Conservation (phyloP, 2,329 filamentous ascomycete genomes). For the Fusarium falciforme region DNA sequence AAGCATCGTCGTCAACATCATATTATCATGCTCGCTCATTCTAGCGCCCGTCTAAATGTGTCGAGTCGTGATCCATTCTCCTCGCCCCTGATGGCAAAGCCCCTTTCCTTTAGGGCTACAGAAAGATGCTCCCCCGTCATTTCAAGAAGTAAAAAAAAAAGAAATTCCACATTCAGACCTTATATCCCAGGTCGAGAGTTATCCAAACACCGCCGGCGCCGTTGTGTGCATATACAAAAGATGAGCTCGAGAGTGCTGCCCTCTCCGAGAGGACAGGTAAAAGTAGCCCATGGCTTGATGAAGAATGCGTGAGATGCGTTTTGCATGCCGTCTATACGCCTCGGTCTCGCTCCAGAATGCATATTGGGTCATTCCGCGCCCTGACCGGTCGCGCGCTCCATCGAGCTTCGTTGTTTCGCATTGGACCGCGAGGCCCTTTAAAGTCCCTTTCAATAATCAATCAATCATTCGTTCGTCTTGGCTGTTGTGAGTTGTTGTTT, state of each 20-base stretch:
- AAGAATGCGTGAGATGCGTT: constrained; percentile 13
- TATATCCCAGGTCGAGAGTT: constrained; percentile 24
- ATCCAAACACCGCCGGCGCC: constrained; percentile 37
- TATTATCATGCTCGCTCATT: not conserved
- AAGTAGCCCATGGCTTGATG: not conserved
- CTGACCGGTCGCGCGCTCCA: constrained; percentile 9
- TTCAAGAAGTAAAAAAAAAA: constrained; percentile 1
- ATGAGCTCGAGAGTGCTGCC: not conserved
- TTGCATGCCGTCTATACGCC: constrained; percentile 22
- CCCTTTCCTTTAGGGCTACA: not conserved
- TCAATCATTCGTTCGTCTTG: constrained; percentile 19
- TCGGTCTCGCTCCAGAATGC: constrained; percentile 18
- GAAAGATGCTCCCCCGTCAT: not conserved
- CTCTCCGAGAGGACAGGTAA: not conserved
- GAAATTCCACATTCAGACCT: constrained; percentile 25
- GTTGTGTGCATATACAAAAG: constrained; percentile 33
- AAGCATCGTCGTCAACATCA: constrained; percentile 2
- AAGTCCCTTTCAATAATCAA: constrained; percentile 12
- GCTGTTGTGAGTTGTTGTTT: constrained; percentile 9
- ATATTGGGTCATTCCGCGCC: constrained; percentile 6
- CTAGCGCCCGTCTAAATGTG: constrained; percentile 2
- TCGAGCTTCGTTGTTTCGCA: constrained; percentile 25
- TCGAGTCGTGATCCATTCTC: not conserved
- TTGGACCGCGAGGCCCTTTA: constrained; percentile 36
- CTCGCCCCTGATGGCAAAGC: not conserved